These are phyloP conservation scores for Anthoceros angustus DNA, from an alignment of 225 moss, liverwort and hornwort species.

Conservation along the genomic window DNA sequence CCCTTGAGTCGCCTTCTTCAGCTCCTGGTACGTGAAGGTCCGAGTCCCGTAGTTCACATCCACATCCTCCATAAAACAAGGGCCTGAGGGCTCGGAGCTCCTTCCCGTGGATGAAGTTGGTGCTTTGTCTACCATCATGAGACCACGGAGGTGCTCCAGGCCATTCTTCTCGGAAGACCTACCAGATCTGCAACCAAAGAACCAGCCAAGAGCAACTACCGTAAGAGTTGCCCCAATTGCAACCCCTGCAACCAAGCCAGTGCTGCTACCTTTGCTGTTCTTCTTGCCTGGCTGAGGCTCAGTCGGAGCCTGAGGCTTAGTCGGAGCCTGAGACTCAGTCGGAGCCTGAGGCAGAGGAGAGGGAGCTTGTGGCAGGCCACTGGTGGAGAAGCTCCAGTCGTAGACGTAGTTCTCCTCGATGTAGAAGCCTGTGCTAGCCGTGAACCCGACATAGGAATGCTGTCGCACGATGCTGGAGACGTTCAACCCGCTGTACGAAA, in stretches of 20 bases:
- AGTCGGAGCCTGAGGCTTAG: background rate
- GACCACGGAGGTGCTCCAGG: background rate
- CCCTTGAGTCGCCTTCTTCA: background rate
- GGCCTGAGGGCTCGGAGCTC: background rate
- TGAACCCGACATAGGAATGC: conserved; percentile 9
- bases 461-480: background rate
- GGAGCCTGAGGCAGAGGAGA: background rate
- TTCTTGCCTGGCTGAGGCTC: background rate
- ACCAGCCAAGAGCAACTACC: background rate
- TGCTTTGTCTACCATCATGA: background rate
- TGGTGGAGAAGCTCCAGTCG: conserved; percentile 7
- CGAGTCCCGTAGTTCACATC: conserved; percentile 7
- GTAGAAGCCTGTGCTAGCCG: conserved; percentile 6
- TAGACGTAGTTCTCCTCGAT: background rate
- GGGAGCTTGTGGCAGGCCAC: conserved; percentile 1
- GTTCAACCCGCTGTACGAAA: conserved; percentile 4
- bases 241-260: background rate
- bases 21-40: background rate
- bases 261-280: background rate
- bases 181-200: background rate
- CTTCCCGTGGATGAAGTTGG: background rate
- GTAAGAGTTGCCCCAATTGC: background rate
- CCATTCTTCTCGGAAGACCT: background rate
- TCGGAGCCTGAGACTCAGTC: background rate
- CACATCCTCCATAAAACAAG: background rate